Evolutionary conservation across 1,284 basidiomycete species (phyloP), one percentile per base, ranked within the genome.

Genomic region (Rhodotorula glutinis): DNA sequence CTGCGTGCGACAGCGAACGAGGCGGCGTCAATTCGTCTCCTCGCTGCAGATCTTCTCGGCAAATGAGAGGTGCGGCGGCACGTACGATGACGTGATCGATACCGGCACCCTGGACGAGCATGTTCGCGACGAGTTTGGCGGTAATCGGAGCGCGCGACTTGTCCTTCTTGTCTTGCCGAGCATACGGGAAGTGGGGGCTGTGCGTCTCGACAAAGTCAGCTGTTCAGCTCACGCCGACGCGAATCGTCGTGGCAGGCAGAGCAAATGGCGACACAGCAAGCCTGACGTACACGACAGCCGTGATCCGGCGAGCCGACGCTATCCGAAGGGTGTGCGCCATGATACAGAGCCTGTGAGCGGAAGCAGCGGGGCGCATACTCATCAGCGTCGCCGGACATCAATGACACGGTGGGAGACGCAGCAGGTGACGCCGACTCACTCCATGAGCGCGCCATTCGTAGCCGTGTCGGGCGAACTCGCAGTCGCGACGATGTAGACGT

Each of bases 141-240:
- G 95, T 95, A 78, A 99, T 99, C 53, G 96, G 96, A 25, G 96
- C 96, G 62, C 96, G 86, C 74, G 91, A 94, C 82, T 98, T 98
- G 85, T 99, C 96, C 82, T 98, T 99, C 81, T 98, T 98, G 83
- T 99, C 96, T 81, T 99, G 93, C 55, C 93, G 85, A 33, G 93
- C 87, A 80, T 97, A 97, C 25, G 92, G 92, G 81, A 94, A 97
- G 60, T 96, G 85, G 54, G 93, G 94, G 63, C 96, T 85, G 73
- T 29, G 9, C 16, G 10, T 7, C 1, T 10, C 17, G 43, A 44
- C 38, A 56, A 5, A 27, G 11, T 1, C 9, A 23, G 16, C 53
- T 23, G 2, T 21, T 38, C 53, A 40, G 33, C 51, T 19, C 17
- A 7, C 19, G 23, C 46, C n/a, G 25, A 11, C 25, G 49, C 27